Conservation (phyloP, 306 rosid species). For the Fragaria vesca region DNA sequence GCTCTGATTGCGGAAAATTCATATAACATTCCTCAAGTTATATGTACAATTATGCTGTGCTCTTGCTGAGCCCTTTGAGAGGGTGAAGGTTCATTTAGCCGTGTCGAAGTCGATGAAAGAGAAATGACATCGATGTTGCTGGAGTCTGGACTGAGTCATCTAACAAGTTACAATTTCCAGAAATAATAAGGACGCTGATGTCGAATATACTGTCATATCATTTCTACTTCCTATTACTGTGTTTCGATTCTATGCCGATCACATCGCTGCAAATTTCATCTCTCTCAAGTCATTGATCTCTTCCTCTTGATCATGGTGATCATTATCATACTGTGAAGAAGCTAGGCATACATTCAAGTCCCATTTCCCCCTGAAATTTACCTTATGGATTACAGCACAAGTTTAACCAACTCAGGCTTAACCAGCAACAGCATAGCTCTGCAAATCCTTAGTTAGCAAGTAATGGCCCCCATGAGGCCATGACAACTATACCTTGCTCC, state of each 20-base stretch:
- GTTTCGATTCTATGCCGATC: not conserved
- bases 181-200: not conserved
- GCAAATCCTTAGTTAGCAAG: conserved; percentile 1
- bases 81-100: not conserved
- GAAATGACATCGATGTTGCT: not conserved
- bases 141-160: not conserved
- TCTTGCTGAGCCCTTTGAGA: not conserved
- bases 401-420: not conserved
- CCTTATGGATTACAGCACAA: too few species aligned
- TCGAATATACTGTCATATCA: not conserved
- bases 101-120: not conserved
- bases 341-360: not conserved
- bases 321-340: not conserved
- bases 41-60: not conserved
- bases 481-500: conserved; percentile 1
- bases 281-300: not conserved
- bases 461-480: not conserved
- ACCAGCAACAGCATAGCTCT: not conserved
- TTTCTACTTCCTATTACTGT: not conserved
- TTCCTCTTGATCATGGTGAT: not conserved
- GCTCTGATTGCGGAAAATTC: not conserved
- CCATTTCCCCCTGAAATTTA: not conserved
- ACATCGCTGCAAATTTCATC: not conserved
- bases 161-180: not conserved
- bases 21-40: not conserved